phyloP scores from a whole-genome alignment of 768 basidiomycete species.

The Leccinum pellstonianum region DNA sequence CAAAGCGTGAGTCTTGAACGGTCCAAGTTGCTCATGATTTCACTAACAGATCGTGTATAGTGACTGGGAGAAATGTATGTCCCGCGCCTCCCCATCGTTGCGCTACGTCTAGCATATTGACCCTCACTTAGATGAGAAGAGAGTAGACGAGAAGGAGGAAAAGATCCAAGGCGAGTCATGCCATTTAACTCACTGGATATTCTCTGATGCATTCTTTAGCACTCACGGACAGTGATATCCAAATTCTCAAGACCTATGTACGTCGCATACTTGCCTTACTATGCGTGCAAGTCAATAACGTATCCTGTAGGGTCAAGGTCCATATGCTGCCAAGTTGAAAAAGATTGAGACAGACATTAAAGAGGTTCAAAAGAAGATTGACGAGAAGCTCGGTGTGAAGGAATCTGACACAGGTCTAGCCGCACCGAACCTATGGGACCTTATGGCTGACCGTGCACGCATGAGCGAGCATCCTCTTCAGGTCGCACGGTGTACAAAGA shows the following conservation, averaged over 20 bases:
- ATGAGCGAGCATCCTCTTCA: slow-evolving; percentile 94
- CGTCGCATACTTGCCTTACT: slow-evolving; percentile 23
- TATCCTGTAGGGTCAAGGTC: slow-evolving; percentile 85
- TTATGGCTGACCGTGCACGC: slow-evolving; percentile 86
- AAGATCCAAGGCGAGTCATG: slow-evolving; percentile 76
- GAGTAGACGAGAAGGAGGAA: slow-evolving; percentile 81
- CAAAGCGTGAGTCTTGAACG: slow-evolving; percentile 74
- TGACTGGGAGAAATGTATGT: slow-evolving; percentile 97
- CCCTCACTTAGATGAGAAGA: slow-evolving; percentile 69
- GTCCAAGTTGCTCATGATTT: not conserved
- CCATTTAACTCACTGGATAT: not conserved
- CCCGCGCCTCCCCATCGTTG: not conserved
- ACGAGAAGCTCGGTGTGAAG: slow-evolving; percentile 98
- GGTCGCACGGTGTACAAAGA: slow-evolving; percentile 98
- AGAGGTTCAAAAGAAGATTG: slow-evolving; percentile 94
- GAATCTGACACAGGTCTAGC: slow-evolving; percentile 98
- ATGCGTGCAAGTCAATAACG: not conserved
- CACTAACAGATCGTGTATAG: slow-evolving; percentile 41
- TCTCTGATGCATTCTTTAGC: slow-evolving; percentile 44
- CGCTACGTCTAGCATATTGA: slow-evolving; percentile 8
- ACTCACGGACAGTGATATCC: slow-evolving; percentile 97
- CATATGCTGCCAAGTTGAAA: slow-evolving; percentile 87
- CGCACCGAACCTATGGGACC: slow-evolving; percentile 96
- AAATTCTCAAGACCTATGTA: slow-evolving; percentile 98
- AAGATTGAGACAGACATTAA: slow-evolving; percentile 90